These are phyloP conservation scores for Eragrostis curvula DNA, from an alignment of 176 grass and related monocot species.

Conservation along the genomic window DNA sequence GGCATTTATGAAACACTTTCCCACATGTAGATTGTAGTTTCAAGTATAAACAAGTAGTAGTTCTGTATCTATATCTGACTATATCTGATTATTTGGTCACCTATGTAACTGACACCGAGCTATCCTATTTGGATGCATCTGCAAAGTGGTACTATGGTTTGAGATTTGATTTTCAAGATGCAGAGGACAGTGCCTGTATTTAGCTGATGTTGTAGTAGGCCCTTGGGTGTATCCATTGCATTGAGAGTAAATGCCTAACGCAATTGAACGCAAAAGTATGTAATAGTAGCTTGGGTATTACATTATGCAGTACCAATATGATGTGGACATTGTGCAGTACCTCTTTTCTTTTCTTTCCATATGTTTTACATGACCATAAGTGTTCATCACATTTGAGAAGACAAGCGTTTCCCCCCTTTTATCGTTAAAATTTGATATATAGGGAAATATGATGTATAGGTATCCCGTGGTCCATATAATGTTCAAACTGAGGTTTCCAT, in stretches of 20 bases:
- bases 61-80: conserved; percentile 54
- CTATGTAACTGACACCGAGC: conserved; percentile 30
- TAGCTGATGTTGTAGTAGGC: conserved; percentile 20
- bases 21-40: conserved; percentile 53
- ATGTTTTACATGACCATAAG: not conserved
- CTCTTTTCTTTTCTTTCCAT: not conserved
- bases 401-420: too few relatives aligned
- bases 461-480: too few relatives aligned
- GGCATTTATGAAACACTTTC: conserved; percentile 30
- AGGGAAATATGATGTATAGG: too few relatives aligned
- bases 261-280: not conserved
- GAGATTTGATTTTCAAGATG: not conserved
- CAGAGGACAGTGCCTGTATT: not conserved
- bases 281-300: too few relatives aligned
- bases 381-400: not conserved
- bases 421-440: too few relatives aligned
- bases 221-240: not conserved
- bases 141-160: not conserved
- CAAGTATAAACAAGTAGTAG: conserved; percentile 36
- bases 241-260: not conserved
- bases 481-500: too few relatives aligned
- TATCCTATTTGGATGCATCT: not conserved
- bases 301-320: not conserved
- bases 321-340: too few relatives aligned
- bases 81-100: conserved; percentile 15